Base-by-base conservation (phyloP, 2,329 filamentous ascomycete genomes). In the Pestalotiopsis fici region DNA sequence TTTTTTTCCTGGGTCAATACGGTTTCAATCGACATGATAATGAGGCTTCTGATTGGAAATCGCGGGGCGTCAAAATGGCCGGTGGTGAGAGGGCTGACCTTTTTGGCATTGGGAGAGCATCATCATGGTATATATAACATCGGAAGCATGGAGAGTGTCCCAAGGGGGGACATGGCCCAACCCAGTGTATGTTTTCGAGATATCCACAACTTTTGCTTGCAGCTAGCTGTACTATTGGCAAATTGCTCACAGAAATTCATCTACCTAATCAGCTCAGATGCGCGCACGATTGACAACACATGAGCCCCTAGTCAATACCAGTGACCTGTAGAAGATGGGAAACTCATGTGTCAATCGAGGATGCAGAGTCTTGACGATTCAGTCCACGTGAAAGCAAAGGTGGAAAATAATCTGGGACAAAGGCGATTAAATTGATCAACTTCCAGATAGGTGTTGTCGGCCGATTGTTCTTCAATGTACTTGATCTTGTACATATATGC, bases 81-180 rank as follows among this genome's bases (percentile, higher is more conserved):
- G 21, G 60, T 43, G 39, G 60, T 63, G 60, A 63, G 60, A 63
- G 60, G 27, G 21, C 60, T 63, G 60, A 37, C 60, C 60, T 63
- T 37, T 50, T 23, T 59, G 28, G 25, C 55, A 59, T 18, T 59
- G 55, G 18, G 23, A 59, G 23, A 21, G 11, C 18, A 50, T 18
- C 43, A 50, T 50, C 43, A 50, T 50, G 21, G 18, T 23, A 50
- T 21, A 50, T 50, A 50, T 50, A 35, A 35, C 31, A 35, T 35
- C 5, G 31, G 31, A 35, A 35, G 31, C 31, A 35, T 21, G 18
- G 18, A 50, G 9, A 50, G 43, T 21, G 21, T 43, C 39, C 18
- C 18, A 21, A 7, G 18, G 43, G 43, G 21, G 43, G 11, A 50
- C 3, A 23, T 12, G 43, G 43, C 43, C 43, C 3, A 21, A 50